These are phyloP conservation scores for Chloropicon primus DNA, from an alignment of 139 green algal genomes.

Conservation along the genomic window DNA sequence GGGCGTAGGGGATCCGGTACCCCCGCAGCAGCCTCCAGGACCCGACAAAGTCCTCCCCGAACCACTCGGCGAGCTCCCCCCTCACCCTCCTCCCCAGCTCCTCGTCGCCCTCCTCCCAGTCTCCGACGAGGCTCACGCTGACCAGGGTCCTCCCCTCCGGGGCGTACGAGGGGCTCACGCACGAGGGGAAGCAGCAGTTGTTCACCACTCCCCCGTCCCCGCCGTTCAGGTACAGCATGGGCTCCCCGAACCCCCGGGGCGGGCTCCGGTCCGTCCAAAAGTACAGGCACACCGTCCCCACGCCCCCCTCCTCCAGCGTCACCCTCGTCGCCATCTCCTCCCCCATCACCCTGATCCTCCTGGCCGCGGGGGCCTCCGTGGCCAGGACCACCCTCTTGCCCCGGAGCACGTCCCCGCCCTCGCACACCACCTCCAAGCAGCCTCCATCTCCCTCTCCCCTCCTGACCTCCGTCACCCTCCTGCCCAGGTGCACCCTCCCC, in stretches of 20 bases:
- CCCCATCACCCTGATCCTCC: constrained; percentile 46
- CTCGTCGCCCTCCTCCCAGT: constrained; percentile 44
- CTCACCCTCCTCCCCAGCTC: constrained; percentile 42
- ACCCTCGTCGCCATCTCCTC: constrained; percentile 16
- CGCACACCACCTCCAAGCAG: neutral
- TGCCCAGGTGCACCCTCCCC: constrained; percentile 15
- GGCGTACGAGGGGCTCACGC: constrained; percentile 13
- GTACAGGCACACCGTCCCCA: constrained; percentile 83
- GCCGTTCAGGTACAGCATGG: constrained; percentile 87
- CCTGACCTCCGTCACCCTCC: neutral
- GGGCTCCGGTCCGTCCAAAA: constrained; percentile 28
- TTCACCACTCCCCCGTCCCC: constrained; percentile 60
- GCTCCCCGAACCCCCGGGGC: constrained; percentile 32
- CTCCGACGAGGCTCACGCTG: constrained; percentile 80
- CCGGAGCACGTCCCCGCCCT: constrained; percentile 33
- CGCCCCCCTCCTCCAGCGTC: constrained; percentile 12
- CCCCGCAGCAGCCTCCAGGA: constrained; percentile 58
- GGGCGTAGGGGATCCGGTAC: constrained; percentile 91
- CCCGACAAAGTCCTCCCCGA: constrained; percentile 42
- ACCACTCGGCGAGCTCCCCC: constrained; percentile 68
- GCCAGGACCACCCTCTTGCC: constrained; percentile 67
- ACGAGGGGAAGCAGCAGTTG: constrained; percentile 82
- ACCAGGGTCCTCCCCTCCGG: constrained; percentile 49
- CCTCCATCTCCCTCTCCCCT: neutral
- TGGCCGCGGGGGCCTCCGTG: constrained; percentile 60